Percentiles rank a stretch among this genome's conserved stretches.
Conservation (phyloP, 305 asterid genomes). For the Fraxinus xanthoxyloides region DNA sequence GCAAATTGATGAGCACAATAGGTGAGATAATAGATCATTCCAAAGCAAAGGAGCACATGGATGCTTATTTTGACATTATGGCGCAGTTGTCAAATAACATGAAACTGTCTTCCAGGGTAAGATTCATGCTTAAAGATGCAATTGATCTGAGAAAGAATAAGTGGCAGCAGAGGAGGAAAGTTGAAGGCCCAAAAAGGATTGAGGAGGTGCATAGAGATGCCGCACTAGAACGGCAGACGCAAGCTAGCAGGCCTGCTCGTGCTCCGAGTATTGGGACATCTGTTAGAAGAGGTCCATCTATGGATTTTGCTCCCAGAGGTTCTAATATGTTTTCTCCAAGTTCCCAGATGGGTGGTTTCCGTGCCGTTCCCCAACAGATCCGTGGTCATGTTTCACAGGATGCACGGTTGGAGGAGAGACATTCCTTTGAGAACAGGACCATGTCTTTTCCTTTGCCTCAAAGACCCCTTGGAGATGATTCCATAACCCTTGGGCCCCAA, state of each 20-base stretch:
- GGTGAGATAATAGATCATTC: conserved; percentile 53
- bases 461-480: conserved; percentile 43
- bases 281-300: conserved; percentile 41
- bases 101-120: conserved; percentile 49
- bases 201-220: conserved; percentile 59
- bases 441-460: conserved; percentile 41
- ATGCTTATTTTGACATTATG: conserved; percentile 43
- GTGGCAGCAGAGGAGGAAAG: conserved; percentile 60
- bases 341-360: conserved; percentile 38
- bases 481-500: conserved; percentile 88
- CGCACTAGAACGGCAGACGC: conserved; percentile 54
- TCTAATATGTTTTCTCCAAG: conserved; percentile 30
- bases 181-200: conserved; percentile 56
- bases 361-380: conserved; percentile 31
- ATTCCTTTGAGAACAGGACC: conserved; percentile 33
- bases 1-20: conserved; percentile 55
- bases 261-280: conserved; percentile 38
- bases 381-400: conserved; percentile 52
- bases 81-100: conserved; percentile 37
- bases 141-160: conserved; percentile 54
- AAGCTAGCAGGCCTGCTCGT: conserved; percentile 44
- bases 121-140: conserved; percentile 53
- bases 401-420: conserved; percentile 38
- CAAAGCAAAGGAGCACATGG: conserved; percentile 48
- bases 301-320: conserved; percentile 47